Evolutionary conservation across 139 green algal species (phyloP), one percentile per base, ranked within the genome.

Genomic region (Micractinium conductrix): DNA sequence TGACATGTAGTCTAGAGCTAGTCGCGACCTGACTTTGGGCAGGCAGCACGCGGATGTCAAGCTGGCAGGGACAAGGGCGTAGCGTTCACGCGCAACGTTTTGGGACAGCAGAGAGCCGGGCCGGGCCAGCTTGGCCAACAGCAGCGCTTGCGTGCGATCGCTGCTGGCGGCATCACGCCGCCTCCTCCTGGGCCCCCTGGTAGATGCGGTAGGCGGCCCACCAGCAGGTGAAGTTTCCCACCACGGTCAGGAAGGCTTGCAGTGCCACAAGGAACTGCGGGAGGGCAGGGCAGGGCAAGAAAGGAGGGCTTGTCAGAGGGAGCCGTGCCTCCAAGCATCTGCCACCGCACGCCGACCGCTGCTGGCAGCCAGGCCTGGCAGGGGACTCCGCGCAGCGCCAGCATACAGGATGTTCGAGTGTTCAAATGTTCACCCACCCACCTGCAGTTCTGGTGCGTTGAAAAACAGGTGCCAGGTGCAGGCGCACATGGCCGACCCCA

Each of bases 381-480:
- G 37, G n/a, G n/a, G n/a, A n/a, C n/a, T n/a, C n/a, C n/a, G n/a
- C n/a, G n/a, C n/a, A n/a, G n/a, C n/a, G n/a, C n/a, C n/a, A n/a
- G 67, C 67, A 74, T 8, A 9, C n/a, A 28, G n/a, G 14, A 43
- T 22, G 65, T 30, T 48, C 40, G 10, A 35, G 4, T 22, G 21
- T n/a, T n/a, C n/a, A n/a, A 19, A 62, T 62, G 53, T 21, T 62
- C 8, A 22, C 53, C 53, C n/a, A n/a, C 75, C 19, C 38, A 89
- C 83, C 60, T 93, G 67, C 60, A 96, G 81, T 0, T 94, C 84
- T 44, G 90, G 83, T 35, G 74, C 72, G 87, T 98, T 98, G 92
- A 96, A 98, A 85, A 98, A 98, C 78, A 98, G 95, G 84, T 98
- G 96, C 90, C 95, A 98, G 16, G 94, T 98, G 91, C 92, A 96